phyloP scores from a whole-genome alignment of 306 rosid genomes.

The Quercus aquifolioides region DNA sequence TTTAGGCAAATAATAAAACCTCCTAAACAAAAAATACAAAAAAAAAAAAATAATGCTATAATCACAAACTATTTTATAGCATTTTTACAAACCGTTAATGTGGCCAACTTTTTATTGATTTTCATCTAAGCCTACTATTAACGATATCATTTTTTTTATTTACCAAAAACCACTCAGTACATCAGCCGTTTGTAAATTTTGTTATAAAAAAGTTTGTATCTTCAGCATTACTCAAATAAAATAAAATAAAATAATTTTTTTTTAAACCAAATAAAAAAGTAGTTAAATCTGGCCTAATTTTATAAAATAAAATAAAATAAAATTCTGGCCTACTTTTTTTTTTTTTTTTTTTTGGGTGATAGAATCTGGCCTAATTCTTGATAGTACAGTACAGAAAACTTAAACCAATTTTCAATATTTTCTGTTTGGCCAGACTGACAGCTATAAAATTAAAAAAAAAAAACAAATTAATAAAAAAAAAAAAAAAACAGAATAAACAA shows the following conservation, averaged over 20 bases:
- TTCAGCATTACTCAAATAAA: no score
- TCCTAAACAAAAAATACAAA: no score
- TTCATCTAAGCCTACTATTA: accelerated
- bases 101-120: accelerated
- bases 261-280: no score
- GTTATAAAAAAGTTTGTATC: no score
- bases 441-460: not conserved
- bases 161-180: accelerated
- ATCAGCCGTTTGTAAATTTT: accelerated
- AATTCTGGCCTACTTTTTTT: not conserved
- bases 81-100: no score
- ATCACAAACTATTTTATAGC: accelerated
- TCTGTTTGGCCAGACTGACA: not conserved
- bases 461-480: not conserved
- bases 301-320: no score
- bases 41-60: accelerated
- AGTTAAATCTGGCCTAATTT: no score
- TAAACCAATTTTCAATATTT: not conserved
- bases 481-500: not conserved
- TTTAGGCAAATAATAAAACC: no score
- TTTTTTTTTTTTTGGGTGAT: not conserved
- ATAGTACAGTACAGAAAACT: not conserved
- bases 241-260: no score
- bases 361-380: not conserved
- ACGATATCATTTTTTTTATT: no score